Percentiles rank a stretch among this genome's conserved stretches.
Evolutionary conservation across 2,329 filamentous ascomycete species (phyloP).

Genomic region (Cladobotryum mycophilum): DNA sequence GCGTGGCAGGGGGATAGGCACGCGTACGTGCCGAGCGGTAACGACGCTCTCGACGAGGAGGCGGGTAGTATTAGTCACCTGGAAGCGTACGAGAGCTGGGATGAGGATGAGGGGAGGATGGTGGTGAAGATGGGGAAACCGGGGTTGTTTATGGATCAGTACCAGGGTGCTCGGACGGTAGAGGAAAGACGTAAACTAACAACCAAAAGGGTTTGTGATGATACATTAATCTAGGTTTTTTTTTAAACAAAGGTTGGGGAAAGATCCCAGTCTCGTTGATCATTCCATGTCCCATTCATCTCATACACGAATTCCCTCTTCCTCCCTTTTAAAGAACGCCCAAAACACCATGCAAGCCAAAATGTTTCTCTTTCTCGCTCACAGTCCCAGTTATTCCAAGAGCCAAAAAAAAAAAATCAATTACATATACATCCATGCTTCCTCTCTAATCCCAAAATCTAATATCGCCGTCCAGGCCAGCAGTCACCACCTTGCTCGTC

Average conservation of each 20-base stretch:
- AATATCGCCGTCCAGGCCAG: constrained; percentile 80
- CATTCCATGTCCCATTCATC: too few relatives aligned
- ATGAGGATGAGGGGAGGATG: constrained; percentile 9
- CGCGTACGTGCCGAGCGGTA: constrained; percentile 15
- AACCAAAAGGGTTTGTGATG: too few relatives aligned
- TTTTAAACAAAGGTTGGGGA: too few relatives aligned
- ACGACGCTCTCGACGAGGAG: too few relatives aligned
- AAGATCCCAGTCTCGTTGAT: too few relatives aligned
- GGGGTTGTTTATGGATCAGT: constrained; percentile 12
- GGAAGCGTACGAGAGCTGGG: constrained; percentile 8
- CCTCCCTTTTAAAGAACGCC: background rate
- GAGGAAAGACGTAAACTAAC: too few relatives aligned
- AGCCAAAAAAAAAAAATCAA: background rate
- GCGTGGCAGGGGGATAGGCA: constrained; percentile 29
- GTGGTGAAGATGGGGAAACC: background rate
- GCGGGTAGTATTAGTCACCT: too few relatives aligned
- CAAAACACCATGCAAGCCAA: constrained; percentile 3
- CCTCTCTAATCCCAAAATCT: constrained; percentile 81
- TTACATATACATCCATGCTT: background rate
- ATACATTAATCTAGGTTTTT: too few relatives aligned
- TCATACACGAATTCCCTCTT: background rate
- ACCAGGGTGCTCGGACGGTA: constrained; percentile 3
- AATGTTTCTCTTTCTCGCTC: constrained; percentile 4
- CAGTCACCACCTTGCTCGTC: constrained; percentile 87
- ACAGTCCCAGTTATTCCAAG: background rate